Evolutionary conservation across 2,329 filamentous ascomycete species (phyloP).

Genomic region (Lizonia empirigonia): DNA sequence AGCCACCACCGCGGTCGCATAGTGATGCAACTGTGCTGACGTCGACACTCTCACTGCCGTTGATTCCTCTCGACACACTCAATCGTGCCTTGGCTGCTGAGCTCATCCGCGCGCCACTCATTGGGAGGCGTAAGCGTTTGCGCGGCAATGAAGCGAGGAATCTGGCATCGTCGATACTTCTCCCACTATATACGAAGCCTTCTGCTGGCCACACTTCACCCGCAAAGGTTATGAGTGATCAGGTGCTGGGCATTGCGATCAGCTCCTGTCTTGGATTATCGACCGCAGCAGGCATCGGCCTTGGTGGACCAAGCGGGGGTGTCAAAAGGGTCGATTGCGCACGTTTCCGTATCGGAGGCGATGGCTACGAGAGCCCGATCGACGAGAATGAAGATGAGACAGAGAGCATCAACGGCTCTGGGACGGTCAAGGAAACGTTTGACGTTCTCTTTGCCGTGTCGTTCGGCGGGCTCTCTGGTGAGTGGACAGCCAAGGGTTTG

Average conservation of each 20-base stretch:
- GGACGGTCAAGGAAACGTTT: conserved; percentile 47
- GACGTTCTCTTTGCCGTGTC: conserved; percentile 53
- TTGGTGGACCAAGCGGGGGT: conserved; percentile 38
- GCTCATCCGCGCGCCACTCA: conserved; percentile 53
- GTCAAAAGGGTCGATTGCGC: conserved; percentile 51
- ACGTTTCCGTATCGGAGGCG: conserved; percentile 49
- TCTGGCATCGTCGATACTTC: conserved; percentile 53
- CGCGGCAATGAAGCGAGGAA: conserved; percentile 54
- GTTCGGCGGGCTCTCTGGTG: conserved; percentile 50
- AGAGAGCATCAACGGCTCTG: conserved; percentile 20
- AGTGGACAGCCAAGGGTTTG: conserved; percentile 52
- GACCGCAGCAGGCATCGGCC: conserved; percentile 45
- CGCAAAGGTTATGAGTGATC: conserved; percentile 42
- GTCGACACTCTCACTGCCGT: conserved; percentile 1
- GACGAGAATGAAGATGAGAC: conserved; percentile 49
- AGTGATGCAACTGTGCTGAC: not conserved
- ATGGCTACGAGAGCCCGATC: conserved; percentile 49
- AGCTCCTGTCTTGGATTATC: conserved; percentile 51
- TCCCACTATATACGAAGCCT: conserved; percentile 43
- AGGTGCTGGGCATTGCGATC: conserved; percentile 48
- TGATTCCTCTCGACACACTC: conserved; percentile 48
- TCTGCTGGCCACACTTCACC: conserved; percentile 23
- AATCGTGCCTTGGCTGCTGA: conserved; percentile 55
- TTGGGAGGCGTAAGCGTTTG: conserved; percentile 50
- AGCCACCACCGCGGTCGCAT: conserved; percentile 19